These are phyloP conservation scores for Microcera coccophila DNA, from an alignment of 2,329 filamentous ascomycete species.

Conservation along the genomic window DNA sequence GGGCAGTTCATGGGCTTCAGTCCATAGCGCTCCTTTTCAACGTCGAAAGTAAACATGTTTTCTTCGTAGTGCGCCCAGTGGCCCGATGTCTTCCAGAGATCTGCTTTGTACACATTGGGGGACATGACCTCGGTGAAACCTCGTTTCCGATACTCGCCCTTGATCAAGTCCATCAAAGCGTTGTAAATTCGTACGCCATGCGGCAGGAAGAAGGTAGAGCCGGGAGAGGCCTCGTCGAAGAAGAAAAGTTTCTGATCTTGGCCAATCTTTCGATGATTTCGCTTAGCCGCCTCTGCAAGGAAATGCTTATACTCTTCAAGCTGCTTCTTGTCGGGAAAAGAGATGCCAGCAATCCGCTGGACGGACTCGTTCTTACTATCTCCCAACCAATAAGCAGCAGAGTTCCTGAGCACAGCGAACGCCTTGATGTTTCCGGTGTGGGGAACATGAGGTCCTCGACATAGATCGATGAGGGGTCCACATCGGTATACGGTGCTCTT, in stretches of 20 bases:
- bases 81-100: slow-evolving; percentile 90
- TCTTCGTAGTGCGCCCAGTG: slow-evolving; percentile 86
- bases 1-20: slow-evolving; percentile 99
- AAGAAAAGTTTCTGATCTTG: slow-evolving; percentile 97
- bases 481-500: slow-evolving; percentile 93
- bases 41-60: slow-evolving; percentile 75
- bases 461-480: slow-evolving; percentile 90
- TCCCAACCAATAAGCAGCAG: slow-evolving; percentile 82
- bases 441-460: slow-evolving; percentile 89
- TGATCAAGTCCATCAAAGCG: slow-evolving; percentile 74
- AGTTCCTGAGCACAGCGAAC: slow-evolving; percentile 84
- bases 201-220: slow-evolving; percentile 86
- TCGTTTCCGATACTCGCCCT: slow-evolving; percentile 85
- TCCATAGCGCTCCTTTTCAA: slow-evolving; percentile 69
- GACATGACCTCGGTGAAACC: slow-evolving; percentile 94
- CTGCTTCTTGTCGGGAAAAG: slow-evolving; percentile 91
- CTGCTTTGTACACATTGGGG: slow-evolving; percentile 89
- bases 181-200: slow-evolving; percentile 95
- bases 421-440: slow-evolving; percentile 89
- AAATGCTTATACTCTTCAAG: slow-evolving; percentile 93
- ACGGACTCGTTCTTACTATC: slow-evolving; percentile 91
- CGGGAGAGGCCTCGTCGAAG: slow-evolving; percentile 91
- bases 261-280: slow-evolving; percentile 90
- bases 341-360: slow-evolving; percentile 94
- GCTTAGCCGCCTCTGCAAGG: slow-evolving; percentile 95